Evolutionary conservation across 2,329 filamentous ascomycete species (phyloP), one percentile per base, ranked within the genome.

Genomic region (Microsporum audouinii): DNA sequence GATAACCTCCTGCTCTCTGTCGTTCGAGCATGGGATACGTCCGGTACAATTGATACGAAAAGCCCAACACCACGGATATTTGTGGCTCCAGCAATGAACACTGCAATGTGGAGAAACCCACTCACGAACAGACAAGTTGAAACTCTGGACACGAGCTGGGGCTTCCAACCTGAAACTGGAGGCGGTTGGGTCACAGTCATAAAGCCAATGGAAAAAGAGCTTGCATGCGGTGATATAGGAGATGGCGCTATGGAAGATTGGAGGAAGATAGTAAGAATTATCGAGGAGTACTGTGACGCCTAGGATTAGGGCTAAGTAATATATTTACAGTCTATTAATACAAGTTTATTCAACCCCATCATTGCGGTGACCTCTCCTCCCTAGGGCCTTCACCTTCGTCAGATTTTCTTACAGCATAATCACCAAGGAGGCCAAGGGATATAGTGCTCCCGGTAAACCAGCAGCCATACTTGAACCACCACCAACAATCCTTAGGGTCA

Each of bases 11-110:
- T 96, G 3, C 72, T 79, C 5, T 87, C 84, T 12, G 87, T 94
- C 0, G 80, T 94, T 41, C 80, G 92, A 23, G 92, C 92, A 0
- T 99, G 92, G 94, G 92, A 97, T 73, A 75, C 87, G 5, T 84
- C 88, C 55, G 70, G 66, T 45, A 55, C 38, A 34, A 60, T 62
- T 58, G 61, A 64, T 17, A 33, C 33, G 47, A 72, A 70, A 59
- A 81, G 78, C 73, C 55, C 36, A 12, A 29, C 6, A 23, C 86
- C 84, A 73, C 82, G 78, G 65, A 88, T 94, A 57, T 67, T 91
- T 1, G 87, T 90, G 0, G 87, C 87, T 3, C 84, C 85, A 0
- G 84, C 87, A 36, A 94, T 94, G 88, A 95, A 95, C 72, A 90
- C 84, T 39, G 84, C 84, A 8, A 95, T 95, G 91, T 95, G 88